phyloP scores from a whole-genome alignment of 2,329 filamentous ascomycete genomes.

The Coniochaeta sp. region DNA sequence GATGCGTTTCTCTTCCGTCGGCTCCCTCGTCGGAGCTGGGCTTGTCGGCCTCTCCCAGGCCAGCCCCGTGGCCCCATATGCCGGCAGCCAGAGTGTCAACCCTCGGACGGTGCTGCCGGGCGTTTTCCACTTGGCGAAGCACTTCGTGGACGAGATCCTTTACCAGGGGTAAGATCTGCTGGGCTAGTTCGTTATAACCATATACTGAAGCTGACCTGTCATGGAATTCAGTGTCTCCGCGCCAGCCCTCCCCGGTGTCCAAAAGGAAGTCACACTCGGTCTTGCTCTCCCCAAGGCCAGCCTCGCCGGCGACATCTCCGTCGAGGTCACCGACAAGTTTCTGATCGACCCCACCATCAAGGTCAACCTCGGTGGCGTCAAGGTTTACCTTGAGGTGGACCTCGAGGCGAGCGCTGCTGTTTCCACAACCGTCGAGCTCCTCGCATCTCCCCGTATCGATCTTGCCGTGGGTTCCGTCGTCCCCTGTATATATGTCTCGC shows the following conservation, averaged over 20 bases:
- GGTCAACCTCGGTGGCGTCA: conserved; percentile 17
- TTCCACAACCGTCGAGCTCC: conserved; percentile 14
- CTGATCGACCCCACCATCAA: conserved; percentile 9
- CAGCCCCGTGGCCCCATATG: neutral
- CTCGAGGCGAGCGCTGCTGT: conserved; percentile 16
- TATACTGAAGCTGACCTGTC: neutral
- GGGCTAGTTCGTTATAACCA: neutral
- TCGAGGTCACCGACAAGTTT: conserved; percentile 11
- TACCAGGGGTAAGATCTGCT: conserved; percentile 9
- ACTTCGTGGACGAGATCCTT: conserved; percentile 11
- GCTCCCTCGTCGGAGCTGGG: conserved; percentile 1
- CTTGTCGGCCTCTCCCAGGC: neutral
- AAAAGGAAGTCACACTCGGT: conserved; percentile 9
- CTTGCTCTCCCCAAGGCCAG: conserved; percentile 12
- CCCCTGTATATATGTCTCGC: neutral
- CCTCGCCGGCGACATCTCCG: conserved; percentile 10
- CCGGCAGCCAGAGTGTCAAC: neutral
- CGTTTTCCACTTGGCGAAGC: conserved; percentile 10
- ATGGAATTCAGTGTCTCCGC: conserved; percentile 6
- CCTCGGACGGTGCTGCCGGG: neutral
- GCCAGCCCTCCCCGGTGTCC: conserved; percentile 2
- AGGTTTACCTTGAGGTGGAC: conserved; percentile 18
- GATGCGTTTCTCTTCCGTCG: conserved; percentile 1
- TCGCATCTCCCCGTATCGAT: conserved; percentile 10
- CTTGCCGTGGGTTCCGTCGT: conserved; percentile 4